phyloP scores from a whole-genome alignment of 192 early-diverging fungal genomes.

The Backusella macrospora region DNA sequence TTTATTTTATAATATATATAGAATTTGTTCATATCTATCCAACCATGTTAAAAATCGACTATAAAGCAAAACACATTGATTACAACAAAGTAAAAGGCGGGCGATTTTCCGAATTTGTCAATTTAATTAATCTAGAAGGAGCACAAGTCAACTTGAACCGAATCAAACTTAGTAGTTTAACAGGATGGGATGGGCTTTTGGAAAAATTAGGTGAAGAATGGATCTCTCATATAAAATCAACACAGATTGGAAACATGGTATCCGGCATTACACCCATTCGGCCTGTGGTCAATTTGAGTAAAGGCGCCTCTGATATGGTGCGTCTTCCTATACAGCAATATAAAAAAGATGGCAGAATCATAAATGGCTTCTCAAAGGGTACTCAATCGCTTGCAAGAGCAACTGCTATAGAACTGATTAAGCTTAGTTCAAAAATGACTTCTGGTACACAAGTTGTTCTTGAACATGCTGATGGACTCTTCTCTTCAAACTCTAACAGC shows the following conservation, averaged over 20 bases:
- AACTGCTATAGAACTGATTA: slow-evolving; percentile 89
- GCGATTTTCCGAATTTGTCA: slow-evolving; percentile 81
- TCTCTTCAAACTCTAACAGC: slow-evolving; percentile 32
- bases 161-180: slow-evolving; percentile 78
- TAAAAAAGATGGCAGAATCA: slow-evolving; percentile 85
- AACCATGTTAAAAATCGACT: slow-evolving; percentile 87
- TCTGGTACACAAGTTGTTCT: slow-evolving; percentile 88
- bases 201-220: slow-evolving; percentile 72
- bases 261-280: slow-evolving; percentile 87
- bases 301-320: slow-evolving; percentile 89
- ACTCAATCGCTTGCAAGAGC: slow-evolving; percentile 87
- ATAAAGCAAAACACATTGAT: slow-evolving; percentile 94
- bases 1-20: slow-evolving; percentile 21
- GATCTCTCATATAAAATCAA: slow-evolving; percentile 89
- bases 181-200: slow-evolving; percentile 65
- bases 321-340: slow-evolving; percentile 94
- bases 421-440: slow-evolving; percentile 83
- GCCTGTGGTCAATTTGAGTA: slow-evolving; percentile 89
- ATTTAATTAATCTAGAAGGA: slow-evolving; percentile 91
- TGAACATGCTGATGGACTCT: slow-evolving; percentile 86
- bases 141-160: slow-evolving; percentile 84
- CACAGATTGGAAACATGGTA: slow-evolving; percentile 87
- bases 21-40: slow-evolving; percentile 70
- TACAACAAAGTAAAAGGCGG: slow-evolving; percentile 70
- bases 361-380: slow-evolving; percentile 85